phyloP scores from a whole-genome alignment of 768 basidiomycete genomes.

The Suillus sp. region DNA sequence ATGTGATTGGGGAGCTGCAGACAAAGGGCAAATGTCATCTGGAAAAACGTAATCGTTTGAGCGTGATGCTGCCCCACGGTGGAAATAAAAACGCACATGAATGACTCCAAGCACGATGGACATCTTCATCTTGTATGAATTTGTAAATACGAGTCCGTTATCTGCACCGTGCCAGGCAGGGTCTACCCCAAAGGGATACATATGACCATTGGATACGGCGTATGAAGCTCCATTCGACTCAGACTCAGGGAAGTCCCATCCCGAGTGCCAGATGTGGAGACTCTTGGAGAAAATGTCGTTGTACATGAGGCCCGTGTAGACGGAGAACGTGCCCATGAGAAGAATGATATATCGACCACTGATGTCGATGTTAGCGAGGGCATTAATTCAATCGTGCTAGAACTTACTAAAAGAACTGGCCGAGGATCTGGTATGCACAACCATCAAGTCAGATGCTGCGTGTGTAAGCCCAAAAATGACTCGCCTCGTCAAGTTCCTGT shows the following conservation, averaged over 20 bases:
- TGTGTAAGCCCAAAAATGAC: slow-evolving; percentile 23
- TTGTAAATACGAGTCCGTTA: slow-evolving; percentile 90
- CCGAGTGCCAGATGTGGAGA: slow-evolving; percentile 84
- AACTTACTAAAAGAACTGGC: slow-evolving; percentile 91
- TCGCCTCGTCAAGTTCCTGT: slow-evolving; percentile 71
- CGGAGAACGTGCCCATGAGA: slow-evolving; percentile 95
- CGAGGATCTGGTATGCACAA: slow-evolving; percentile 58
- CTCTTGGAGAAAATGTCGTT: slow-evolving; percentile 98
- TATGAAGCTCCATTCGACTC: slow-evolving; percentile 44
- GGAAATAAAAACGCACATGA: slow-evolving; percentile 63
- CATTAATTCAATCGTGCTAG: slow-evolving; percentile 12
- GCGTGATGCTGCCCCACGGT: background rate
- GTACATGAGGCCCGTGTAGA: slow-evolving; percentile 97
- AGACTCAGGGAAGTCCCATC: slow-evolving; percentile 77
- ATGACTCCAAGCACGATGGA: slow-evolving; percentile 94
- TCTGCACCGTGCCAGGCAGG: slow-evolving; percentile 94
- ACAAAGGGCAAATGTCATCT: slow-evolving; percentile 99
- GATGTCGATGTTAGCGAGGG: slow-evolving; percentile 26
- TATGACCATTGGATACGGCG: slow-evolving; percentile 60
- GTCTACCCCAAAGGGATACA: slow-evolving; percentile 95
- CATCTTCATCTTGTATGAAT: slow-evolving; percentile 99
- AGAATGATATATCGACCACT: slow-evolving; percentile 99
- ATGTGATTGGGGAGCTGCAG: slow-evolving; percentile 95
- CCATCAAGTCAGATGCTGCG: slow-evolving; percentile 4
- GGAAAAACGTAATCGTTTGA: slow-evolving; percentile 20